A percentile compares a stretch with the other conserved stretches of the same genome.
These are phyloP conservation scores for Tieghemostelium lacteum DNA, from an alignment of 78 protist genomes.

Conservation along the genomic window DNA sequence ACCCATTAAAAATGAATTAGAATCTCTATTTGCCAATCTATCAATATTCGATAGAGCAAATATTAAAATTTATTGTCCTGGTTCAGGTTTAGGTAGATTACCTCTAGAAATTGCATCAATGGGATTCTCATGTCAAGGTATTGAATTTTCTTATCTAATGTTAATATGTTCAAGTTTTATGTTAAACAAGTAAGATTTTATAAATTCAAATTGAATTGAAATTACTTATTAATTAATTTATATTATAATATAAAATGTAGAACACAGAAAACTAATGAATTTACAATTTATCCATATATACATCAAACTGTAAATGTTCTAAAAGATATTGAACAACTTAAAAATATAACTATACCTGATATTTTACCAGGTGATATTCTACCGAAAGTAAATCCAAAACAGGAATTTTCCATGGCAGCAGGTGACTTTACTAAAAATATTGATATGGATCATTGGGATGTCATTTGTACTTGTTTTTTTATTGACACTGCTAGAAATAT, in stretches of 20 bases:
- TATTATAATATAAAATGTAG: constrained; percentile 69
- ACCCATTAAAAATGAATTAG: constrained; percentile 70
- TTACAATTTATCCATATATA: constrained; percentile 70
- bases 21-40: background rate
- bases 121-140: constrained; percentile 87
- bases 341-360: constrained; percentile 69
- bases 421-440: constrained; percentile 93
- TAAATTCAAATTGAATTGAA: background rate
- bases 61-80: constrained; percentile 84
- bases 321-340: constrained; percentile 69
- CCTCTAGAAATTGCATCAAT: constrained; percentile 85
- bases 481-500: constrained; percentile 97
- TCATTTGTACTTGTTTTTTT: constrained; percentile 93
- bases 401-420: constrained; percentile 89
- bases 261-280: constrained; percentile 32
- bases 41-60: constrained; percentile 8
- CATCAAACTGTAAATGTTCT: constrained; percentile 80
- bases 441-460: constrained; percentile 82
- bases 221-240: background rate
- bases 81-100: constrained; percentile 94
- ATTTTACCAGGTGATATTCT: constrained; percentile 54
- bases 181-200: constrained; percentile 79
- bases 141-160: constrained; percentile 92
- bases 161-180: constrained; percentile 87
- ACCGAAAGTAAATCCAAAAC: constrained; percentile 19